phyloP scores from a whole-genome alignment of 78 protist species.

The Emiliania huxleyi region DNA sequence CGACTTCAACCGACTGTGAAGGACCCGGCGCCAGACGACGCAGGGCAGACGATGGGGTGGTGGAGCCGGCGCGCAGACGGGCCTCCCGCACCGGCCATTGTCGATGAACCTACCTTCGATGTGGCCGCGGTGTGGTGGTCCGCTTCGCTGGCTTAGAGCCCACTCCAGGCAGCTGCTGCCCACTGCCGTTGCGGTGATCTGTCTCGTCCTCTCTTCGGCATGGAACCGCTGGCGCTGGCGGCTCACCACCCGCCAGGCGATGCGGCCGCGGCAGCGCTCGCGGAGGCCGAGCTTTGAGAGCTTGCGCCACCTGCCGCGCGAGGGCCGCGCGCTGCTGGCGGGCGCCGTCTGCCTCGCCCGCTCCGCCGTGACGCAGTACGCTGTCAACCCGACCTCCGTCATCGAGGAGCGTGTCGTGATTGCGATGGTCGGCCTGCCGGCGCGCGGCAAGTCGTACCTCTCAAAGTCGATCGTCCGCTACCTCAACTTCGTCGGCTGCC shows the following conservation, averaged over 20 bases:
- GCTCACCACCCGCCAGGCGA: not conserved
- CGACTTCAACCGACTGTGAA: no score
- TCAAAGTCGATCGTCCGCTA: constrained; percentile 2
- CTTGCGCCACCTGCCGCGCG: not conserved
- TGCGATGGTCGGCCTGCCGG: constrained; percentile 12
- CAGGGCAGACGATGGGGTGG: no score
- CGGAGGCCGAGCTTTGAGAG: not conserved
- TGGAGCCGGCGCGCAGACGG: no score
- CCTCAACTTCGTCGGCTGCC: not conserved
- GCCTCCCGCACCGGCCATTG: no score
- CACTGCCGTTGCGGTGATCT: no score
- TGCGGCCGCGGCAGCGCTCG: not conserved
- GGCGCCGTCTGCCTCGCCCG: not conserved
- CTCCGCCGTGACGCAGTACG: not conserved
- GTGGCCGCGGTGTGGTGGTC: no score
- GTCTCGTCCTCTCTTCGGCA: not conserved
- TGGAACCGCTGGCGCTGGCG: not conserved
- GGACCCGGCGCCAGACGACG: no score
- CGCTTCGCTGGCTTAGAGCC: no score
- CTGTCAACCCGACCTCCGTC: not conserved
- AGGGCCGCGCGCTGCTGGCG: not conserved
- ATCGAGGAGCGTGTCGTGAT: not conserved
- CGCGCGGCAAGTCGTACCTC: not conserved
- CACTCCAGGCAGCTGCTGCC: no score
- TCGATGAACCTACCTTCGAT: no score